Base-by-base conservation (phyloP, 441 rosid genomes). In the Biscutella laevigata region DNA sequence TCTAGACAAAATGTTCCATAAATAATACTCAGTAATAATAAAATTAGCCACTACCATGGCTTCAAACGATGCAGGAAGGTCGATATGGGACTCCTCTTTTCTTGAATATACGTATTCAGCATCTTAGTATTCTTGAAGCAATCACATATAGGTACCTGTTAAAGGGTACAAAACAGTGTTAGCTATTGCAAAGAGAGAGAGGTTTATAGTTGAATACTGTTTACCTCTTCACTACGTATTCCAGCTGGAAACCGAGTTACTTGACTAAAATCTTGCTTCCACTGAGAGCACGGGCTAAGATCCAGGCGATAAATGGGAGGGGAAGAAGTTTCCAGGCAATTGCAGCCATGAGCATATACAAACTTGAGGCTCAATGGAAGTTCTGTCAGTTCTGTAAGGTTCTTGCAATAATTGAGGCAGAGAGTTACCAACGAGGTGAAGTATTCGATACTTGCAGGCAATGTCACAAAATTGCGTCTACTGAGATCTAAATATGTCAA, bases 361-460 rank as follows among this genome's bases (percentile, higher is more conserved):
- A n/a, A 24, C 25, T 35, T 0, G 13, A 62, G 48, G 16, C 37
- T 20, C 27, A 33, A 26, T 12, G 64, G 78, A 49, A 81, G 65
- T 7, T 37, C 43, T 2, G 71, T 67, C 25, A 72, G 9, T 34
- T 72, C 57, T 62, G 35, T 42, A 16, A 78, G 73, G 10, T 27
- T 59, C 38, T 10, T 59, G 63, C 77, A 71, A 35, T 51, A 12
- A 0, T 25, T 48, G 27, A 80, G 26, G 3, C 12, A 7, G 9
- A 77, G 76, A 51, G 9, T 8, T 26, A 6, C 9, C 27, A 80
- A 65, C 3, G 46, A 54, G 2, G 59, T 11, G 30, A 73, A 72
- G n/a, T 13, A 30, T 4, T 5, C 19, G 44, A 77, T 45, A 22
- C 61, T 49, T 5, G 29, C 22, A 6, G 81, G 83, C 11, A 77